Evolutionary conservation across 164 flowering plant genomes (phyloP), one percentile per base, ranked within the genome.

Genomic region (Magnolia sinica): DNA sequence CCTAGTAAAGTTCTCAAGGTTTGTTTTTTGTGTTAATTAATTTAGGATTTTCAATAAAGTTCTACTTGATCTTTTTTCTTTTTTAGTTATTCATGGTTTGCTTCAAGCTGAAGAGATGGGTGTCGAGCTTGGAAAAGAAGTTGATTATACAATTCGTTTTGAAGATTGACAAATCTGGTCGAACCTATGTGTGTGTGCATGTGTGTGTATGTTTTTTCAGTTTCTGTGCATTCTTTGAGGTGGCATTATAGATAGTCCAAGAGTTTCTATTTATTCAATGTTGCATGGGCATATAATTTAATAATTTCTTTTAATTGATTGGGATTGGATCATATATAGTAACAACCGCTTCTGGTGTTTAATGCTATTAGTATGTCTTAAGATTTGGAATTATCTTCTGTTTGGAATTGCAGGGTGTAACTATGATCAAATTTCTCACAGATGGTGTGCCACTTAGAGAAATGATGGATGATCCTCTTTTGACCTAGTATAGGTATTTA

Each of bases 381-480:
- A 55, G 18, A 0, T 27, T 11, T 19, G 8, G 18, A 4, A 68
- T 8, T 63, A 70, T 67, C 29, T 76, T 24, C 27, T 24, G 27
- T 24, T 84, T 84, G 52, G 76, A 88, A 93, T 86, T 58, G 73
- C 90, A 93, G 98, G 93, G 82, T 72, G 78, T 81, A 29, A 96
- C 98, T 2, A 80, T 61, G 87, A 84, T 96, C 83, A 96, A 96
- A 71, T 96, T 94, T 88, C 93, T 96, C 29, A 96, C 98, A 3
- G 98, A 96, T 85, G 99, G 98, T 73, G 94, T 96, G 24, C 81
- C 94, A 61, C 93, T 96, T 7, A 85, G 97, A 78, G 99, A 96
- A 83, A 96, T 94, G 99, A 96, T 96, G 99, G 96, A 90, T 80
- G 99, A 96, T 89, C 99, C 99, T 72, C 98, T 94, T 74, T 84